Conservation (phyloP, 495 filamentous ascomycete genomes). For the Talaromyces proteolyticus region DNA sequence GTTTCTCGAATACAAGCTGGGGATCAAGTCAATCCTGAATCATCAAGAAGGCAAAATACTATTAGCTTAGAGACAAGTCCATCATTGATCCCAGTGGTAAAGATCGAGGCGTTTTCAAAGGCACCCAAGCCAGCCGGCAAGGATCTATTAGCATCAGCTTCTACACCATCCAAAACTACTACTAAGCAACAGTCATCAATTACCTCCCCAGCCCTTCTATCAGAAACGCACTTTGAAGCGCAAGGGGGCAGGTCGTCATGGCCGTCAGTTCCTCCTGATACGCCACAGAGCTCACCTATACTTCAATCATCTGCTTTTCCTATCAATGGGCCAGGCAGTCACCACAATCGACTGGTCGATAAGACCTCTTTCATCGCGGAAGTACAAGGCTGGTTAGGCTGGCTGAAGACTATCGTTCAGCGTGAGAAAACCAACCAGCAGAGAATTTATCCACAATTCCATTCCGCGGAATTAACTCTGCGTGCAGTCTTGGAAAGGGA, state of each 20-base stretch:
- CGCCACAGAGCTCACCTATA: constrained; percentile 1
- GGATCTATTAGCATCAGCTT: constrained; percentile 20
- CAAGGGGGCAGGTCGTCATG: constrained; percentile 18
- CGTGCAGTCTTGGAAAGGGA: constrained; percentile 30
- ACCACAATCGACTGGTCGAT: not conserved
- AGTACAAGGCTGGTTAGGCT: constrained; percentile 29
- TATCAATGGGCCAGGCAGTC: not conserved
- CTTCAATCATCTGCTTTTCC: not conserved
- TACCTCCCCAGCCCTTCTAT: constrained; percentile 32
- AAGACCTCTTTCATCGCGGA: constrained; percentile 12
- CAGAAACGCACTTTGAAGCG: constrained; percentile 34
- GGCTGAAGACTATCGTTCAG: constrained; percentile 23
- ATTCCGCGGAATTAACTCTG: constrained; percentile 33
- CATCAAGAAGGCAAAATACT: not conserved
- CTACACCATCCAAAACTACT: constrained; percentile 6
- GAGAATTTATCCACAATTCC: constrained; percentile 16
- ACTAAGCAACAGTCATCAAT: constrained; percentile 15
- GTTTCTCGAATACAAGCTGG: not conserved
- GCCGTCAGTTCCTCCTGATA: constrained; percentile 8
- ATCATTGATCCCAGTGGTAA: not conserved
- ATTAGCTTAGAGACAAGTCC: not conserved
- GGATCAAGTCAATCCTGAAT: not conserved
- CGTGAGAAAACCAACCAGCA: constrained; percentile 9
- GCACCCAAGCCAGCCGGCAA: constrained; percentile 22
- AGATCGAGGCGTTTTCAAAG: constrained; percentile 19